Evolutionary conservation across 2,329 filamentous ascomycete genomes (phyloP), one percentile per base, ranked within the genome.

Genomic region (Monilinia laxa): DNA sequence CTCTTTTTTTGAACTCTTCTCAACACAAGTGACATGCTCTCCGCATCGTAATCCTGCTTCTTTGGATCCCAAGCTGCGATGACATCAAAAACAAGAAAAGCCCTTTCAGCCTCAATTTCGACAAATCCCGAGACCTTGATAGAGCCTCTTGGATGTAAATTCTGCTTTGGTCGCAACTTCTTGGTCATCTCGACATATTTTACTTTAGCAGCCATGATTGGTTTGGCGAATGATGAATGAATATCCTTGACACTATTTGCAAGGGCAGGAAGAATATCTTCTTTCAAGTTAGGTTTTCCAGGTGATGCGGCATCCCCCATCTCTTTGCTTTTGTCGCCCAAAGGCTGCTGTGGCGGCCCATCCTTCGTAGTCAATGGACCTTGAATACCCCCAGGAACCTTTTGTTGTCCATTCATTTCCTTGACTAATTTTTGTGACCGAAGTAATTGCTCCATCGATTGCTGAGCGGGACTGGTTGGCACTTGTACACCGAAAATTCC

Each of bases 11-110:
- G 80, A 67, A 82, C 71, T 68, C 82, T 79, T 71, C 80, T 80
- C 23, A 84, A 71, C n/a, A 75, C 73, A 56, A 82, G 77, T 42
- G 68, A 58, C 72, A 79, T 73, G 59, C 76, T 78, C 20, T 71
- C 74, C 16, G 65, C 16, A 69, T 77, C 74, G 66, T 71, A 77
- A 14, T 68, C 78, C 68, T 80, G 79, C 52, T 80, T 81, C 73
- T 85, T 83, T 1, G 85, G 85, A 72, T 88, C 81, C 75, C 84
- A 88, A 75, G 81, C 85, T 2, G 80, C 82, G 14, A 76, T 67
- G 2, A 85, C 84, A 68, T 86, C 82, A 16, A 87, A 77, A 2
- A 81, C 79, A 65, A 87, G 73, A 60, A 78, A 78, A 0, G 80
- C 80, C 28, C 76, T 79, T 2, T 81, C 74, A 2, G 83, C 79